Evolutionary conservation across 1,139 yeast genomes (phyloP).

Genomic region (Taphrina pruni): DNA sequence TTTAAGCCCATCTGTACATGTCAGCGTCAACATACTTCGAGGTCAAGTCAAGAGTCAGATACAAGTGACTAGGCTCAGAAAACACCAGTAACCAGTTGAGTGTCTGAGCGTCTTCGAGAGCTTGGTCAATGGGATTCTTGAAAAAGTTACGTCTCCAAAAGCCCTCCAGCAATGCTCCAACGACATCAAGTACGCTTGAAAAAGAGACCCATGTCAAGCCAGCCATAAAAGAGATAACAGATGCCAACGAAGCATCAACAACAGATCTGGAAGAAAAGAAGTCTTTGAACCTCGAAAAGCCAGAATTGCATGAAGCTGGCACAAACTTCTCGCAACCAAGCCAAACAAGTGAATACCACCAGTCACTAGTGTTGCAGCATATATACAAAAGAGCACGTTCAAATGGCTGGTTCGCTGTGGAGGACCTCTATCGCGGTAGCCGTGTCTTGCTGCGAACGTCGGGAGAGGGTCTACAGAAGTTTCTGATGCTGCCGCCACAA

Average conservation of each 20-base stretch:
- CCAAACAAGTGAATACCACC: conserved; percentile 28
- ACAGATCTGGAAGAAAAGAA: too few species aligned
- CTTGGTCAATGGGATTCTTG: background rate
- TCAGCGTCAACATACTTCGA: too few species aligned
- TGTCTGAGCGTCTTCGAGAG: too few species aligned
- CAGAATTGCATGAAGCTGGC: background rate
- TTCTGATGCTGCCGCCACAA: background rate
- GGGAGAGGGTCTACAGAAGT: background rate
- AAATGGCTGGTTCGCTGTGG: conserved; percentile 41
- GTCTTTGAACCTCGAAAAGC: too few species aligned
- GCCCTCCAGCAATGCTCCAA: background rate
- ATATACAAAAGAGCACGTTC: conserved; percentile 42
- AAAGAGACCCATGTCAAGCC: background rate
- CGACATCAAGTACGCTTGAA: background rate
- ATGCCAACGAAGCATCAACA: background rate
- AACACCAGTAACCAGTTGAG: too few species aligned
- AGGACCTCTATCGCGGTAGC: background rate
- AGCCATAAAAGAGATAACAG: background rate
- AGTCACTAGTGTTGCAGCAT: conserved; percentile 43
- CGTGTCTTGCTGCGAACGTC: conserved; percentile 10
- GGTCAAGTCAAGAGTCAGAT: too few species aligned
- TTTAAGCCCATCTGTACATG: too few species aligned
- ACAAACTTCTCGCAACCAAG: background rate
- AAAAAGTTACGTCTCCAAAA: background rate
- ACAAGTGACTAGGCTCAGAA: too few species aligned